Evolutionary conservation across 73 alveolate species (phyloP).

Genomic region (Paramecium caudatum): DNA sequence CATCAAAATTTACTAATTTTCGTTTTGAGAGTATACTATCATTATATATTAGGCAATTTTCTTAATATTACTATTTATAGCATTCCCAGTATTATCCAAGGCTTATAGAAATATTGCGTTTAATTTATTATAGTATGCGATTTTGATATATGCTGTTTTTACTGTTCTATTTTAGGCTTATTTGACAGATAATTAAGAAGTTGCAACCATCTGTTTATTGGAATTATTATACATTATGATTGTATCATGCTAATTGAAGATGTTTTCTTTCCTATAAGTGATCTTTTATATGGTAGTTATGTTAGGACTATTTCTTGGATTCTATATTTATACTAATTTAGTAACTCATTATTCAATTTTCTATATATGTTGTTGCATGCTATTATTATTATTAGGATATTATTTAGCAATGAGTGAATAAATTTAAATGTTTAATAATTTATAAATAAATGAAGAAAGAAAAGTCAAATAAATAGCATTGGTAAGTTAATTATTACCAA

Average conservation of each 20-base stretch:
- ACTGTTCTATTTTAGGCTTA: conserved; percentile 34
- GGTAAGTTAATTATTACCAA: conserved; percentile 55
- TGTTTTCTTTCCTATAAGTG: conserved; percentile 34
- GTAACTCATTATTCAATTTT: conserved; percentile 9
- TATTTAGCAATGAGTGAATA: conserved; percentile 49
- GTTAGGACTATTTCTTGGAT: conserved; percentile 52
- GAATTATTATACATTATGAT: conserved; percentile 49
- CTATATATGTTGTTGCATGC: not conserved
- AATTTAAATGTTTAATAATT: conserved; percentile 39
- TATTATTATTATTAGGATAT: not conserved
- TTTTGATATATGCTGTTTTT: not conserved
- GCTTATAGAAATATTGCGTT: conserved; percentile 42
- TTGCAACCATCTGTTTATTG: not conserved
- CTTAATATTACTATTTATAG: not conserved
- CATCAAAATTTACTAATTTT: not conserved
- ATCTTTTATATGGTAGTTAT: not conserved
- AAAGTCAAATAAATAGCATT: conserved; percentile 26
- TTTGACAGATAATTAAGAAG: conserved; percentile 52
- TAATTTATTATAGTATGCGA: not conserved
- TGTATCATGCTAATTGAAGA: not conserved
- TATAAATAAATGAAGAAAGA: conserved; percentile 55
- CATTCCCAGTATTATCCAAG: conserved; percentile 11
- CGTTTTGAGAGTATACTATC: conserved; percentile 22
- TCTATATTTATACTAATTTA: not conserved
- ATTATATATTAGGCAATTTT: conserved; percentile 35